Evolutionary conservation across 2,329 filamentous ascomycete genomes (phyloP).

Genomic region (Fusarium veterinarium): DNA sequence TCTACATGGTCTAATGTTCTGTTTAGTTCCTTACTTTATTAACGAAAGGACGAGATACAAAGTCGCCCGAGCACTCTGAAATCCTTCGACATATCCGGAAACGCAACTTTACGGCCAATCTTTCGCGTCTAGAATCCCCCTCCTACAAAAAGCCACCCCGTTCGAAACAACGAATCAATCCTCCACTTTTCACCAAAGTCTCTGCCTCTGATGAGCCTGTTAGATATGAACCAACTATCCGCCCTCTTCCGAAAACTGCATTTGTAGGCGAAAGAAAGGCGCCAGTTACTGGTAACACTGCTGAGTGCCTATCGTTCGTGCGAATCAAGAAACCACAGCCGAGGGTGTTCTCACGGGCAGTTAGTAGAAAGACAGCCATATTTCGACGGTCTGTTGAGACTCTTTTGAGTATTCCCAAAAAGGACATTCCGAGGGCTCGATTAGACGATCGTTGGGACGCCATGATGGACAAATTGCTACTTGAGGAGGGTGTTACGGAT

Average conservation of each 20-base stretch:
- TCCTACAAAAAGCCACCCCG: constrained; percentile 6
- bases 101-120: constrained; percentile 34
- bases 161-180: constrained; percentile 25
- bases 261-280: constrained; percentile 58
- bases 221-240: constrained; percentile 59
- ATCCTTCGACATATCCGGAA: constrained; percentile 56
- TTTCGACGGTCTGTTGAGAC: constrained; percentile 56
- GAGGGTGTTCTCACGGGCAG: constrained; percentile 64
- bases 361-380: constrained; percentile 62
- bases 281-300: constrained; percentile 65
- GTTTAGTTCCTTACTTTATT: constrained; percentile 57
- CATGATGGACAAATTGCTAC: constrained; percentile 47
- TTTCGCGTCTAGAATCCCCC: constrained; percentile 32
- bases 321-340: constrained; percentile 75
- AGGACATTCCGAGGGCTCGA: constrained; percentile 44
- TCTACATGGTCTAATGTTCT: constrained; percentile 3
- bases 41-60: constrained; percentile 51
- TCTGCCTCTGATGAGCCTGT: constrained; percentile 53
- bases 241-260: constrained; percentile 60
- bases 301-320: constrained; percentile 71
- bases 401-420: constrained; percentile 54
- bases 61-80: constrained; percentile 54
- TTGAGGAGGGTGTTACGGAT: constrained; percentile 20
- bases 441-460: constrained; percentile 64
- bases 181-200: constrained; percentile 49